Conservation (phyloP, 2,329 filamentous ascomycete genomes). For the Tolypocladium tropicale region DNA sequence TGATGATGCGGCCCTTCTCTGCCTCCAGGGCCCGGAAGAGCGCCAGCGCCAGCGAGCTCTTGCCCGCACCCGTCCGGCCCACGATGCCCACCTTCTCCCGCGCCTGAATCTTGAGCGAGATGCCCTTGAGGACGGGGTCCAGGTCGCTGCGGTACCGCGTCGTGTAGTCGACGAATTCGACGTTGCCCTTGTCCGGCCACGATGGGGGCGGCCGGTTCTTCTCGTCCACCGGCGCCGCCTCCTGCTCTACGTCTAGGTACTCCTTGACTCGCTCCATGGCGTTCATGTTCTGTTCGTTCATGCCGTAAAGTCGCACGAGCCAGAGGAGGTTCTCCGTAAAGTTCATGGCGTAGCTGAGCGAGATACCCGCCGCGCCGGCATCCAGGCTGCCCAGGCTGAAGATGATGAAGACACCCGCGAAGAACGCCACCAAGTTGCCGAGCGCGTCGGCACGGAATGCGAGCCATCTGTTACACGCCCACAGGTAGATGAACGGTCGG, state of each 20-base stretch:
- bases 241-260: conserved; percentile 92
- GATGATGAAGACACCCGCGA: conserved; percentile 84
- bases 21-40: conserved; percentile 91
- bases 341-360: conserved; percentile 88
- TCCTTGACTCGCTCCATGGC: conserved; percentile 96
- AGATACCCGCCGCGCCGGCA: conserved; percentile 84
- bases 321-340: conserved; percentile 96
- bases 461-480: conserved; percentile 95
- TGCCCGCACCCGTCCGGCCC: conserved; percentile 88
- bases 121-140: conserved; percentile 71
- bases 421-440: conserved; percentile 87
- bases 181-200: conserved; percentile 78
- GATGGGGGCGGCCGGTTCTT: conserved; percentile 65
- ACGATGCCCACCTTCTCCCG: conserved; percentile 94
- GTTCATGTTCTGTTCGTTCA: conserved; percentile 99
- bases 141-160: conserved; percentile 83
- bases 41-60: conserved; percentile 87
- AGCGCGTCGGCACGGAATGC: conserved; percentile 84
- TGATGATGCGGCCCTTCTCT: conserved; percentile 76
- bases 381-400: conserved; percentile 74
- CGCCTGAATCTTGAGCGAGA: conserved; percentile 78
- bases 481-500: conserved; percentile 90
- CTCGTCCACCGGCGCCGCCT: conserved; percentile 68
- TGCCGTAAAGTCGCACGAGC: conserved; percentile 87
- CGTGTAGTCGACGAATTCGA: conserved; percentile 82